Evolutionary conservation across 1,139 yeast species (phyloP), one percentile per base, ranked within the genome.

Genomic region (Zygoascus meyerae): DNA sequence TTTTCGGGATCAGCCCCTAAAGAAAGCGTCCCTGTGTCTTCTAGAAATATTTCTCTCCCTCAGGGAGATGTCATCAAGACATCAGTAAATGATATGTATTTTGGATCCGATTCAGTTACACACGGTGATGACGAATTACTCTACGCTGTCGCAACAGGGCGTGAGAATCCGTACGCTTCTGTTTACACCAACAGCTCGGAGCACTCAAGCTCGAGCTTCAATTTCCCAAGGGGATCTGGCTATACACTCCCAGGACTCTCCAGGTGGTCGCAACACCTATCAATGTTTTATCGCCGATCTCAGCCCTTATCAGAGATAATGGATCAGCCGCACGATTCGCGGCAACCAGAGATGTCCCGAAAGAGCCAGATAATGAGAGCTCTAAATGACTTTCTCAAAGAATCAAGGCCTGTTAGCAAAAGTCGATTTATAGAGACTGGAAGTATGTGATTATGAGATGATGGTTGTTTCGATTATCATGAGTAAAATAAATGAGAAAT

Each of bases 341-440:
- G 35, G 18, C 8, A 8, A 12, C 9, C 10, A 15, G 7, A 17
- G 31, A 14, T 14, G 29, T 14, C 29, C 9, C 33, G 42, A 17
- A 26, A 35, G 16, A 40, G 42, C n/a, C 35, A 40, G 35, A 5
- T 40, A 31, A 18, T 31, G 28, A 26, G 42, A 17, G 33, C 42
- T 7, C 35, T 40, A 29, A 31, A 30, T 12, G 28, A 31, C 29
- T 30, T 29, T 30, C 36, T 40, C 11, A 12, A 12, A n/a, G 42
- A 40, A 11, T 15, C 32, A 11, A 29, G 43, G 40, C 47, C 47
- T 10, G 36, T 34, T 31, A 29, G 26, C 5, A 45, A 48, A 37
- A 47, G 54, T 37, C 39, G 58, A 26, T 55, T 55, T 44, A 55
- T 55, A n/a, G 59, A 55, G 43, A 52, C 57, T 6, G 56, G 58